Evolutionary conservation across 192 early-diverging fungal species (phyloP).

Genomic region (Cladochytrium replicatum): DNA sequence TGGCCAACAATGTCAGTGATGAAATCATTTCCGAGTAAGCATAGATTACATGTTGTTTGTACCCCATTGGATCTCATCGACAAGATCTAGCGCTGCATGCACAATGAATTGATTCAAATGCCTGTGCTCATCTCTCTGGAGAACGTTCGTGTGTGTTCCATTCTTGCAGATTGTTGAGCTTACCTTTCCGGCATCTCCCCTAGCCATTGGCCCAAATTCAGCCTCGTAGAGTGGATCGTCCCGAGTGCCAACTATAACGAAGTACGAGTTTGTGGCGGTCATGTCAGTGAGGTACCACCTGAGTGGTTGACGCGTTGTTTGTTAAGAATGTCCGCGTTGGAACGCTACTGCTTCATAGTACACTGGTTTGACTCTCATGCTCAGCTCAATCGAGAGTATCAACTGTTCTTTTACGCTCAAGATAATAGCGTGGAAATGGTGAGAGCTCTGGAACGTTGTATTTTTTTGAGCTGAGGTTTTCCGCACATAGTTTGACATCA

Average conservation of each 20-base stretch:
- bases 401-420: constrained; percentile 43
- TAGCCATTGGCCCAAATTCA: constrained; percentile 51
- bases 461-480: not conserved
- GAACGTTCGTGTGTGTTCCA: not conserved
- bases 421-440: constrained; percentile 54
- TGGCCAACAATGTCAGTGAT: not conserved
- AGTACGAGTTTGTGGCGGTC: constrained; percentile 63
- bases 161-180: constrained; percentile 5
- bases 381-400: constrained; percentile 39
- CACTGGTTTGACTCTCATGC: constrained; percentile 49
- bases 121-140: constrained; percentile 64
- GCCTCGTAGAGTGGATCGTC: constrained; percentile 96
- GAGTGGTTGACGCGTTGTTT: not conserved
- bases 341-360: constrained; percentile 32
- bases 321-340: not conserved
- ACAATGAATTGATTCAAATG: constrained; percentile 96
- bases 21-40: constrained; percentile 1
- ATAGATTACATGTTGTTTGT: constrained; percentile 65
- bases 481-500: constrained; percentile 41
- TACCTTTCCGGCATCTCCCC: constrained; percentile 8
- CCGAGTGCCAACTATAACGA: constrained; percentile 86
- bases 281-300: not conserved
- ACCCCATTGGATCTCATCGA: constrained; percentile 89
- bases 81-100: constrained; percentile 91
- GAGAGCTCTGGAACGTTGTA: not conserved